Evolutionary conservation across 768 basidiomycete genomes (phyloP), one percentile per base, ranked within the genome.

Genomic region (Kwoniella botswanensis): DNA sequence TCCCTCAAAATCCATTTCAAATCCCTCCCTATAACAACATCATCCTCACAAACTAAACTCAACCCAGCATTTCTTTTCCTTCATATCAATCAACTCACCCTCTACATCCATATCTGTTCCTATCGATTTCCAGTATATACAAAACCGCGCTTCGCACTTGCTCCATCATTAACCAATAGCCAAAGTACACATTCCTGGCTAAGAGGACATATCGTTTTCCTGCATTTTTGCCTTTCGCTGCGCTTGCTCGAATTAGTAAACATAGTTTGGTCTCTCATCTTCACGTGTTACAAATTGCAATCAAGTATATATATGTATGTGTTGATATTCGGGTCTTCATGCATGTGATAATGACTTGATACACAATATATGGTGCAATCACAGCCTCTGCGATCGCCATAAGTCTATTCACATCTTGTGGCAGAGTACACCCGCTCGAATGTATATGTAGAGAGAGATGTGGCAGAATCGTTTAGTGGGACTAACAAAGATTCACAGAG

Each of bases 261-360:
- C 11, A 11, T 55, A 12, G 54, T 55, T 55, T 22, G 11, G 54
- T 22, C 50, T 52, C 13, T 5, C 21, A 17, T 55, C 54, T n/a
- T n/a, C 18, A n/a, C 18, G 54, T 24, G n/a, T 6, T 55, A 55
- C 13, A 55, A 21, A 24, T 24, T n/a, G 21, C 54, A 21, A n/a
- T 11, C 21, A 55, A 55, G 54, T 55, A 55, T 55, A 55, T 55
- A 24, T 55, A 55, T 55, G 24, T 55, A 18, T 55, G 21, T 55
- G 21, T 55, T 55, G 11, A 55, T 55, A 55, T 55, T 50, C 46
- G 46, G 46, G 46, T 50, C 46, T 12, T n/a, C 24, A 55, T 55
- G 54, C 24, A 55, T 55, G 21, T 52, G 50, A 52, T 52, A 21
- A 52, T 11, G 50, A 52, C 50, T 52, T 52, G 13, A 17, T 52